Percentiles rank a stretch among this genome's conserved stretches.
phyloP scores from a whole-genome alignment of 1,139 yeast species.

The Lodderomyces pseudojiufengensis region DNA sequence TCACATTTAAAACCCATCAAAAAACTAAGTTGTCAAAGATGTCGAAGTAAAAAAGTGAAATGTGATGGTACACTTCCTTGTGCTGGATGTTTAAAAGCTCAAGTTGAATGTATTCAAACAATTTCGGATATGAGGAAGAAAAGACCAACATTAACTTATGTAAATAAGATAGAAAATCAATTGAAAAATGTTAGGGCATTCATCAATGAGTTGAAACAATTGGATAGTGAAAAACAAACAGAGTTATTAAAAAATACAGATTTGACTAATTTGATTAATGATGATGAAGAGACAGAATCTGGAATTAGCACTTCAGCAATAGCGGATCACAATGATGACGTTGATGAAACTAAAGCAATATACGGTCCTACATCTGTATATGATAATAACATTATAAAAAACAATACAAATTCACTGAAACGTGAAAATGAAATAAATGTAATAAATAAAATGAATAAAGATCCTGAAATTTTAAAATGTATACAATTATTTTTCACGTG shows the following conservation, averaged over 20 bases:
- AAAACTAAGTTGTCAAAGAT: constrained; percentile 40
- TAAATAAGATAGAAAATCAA: constrained; percentile 32
- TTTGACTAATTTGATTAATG: constrained; percentile 14
- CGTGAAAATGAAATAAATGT: constrained; percentile 20
- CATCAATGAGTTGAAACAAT: constrained; percentile 22
- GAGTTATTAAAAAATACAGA: constrained; percentile 20
- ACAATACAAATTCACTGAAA: constrained; percentile 16
- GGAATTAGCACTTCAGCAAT: not conserved
- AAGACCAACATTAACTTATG: constrained; percentile 50
- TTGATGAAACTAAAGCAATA: constrained; percentile 27
- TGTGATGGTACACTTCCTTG: constrained; percentile 53
- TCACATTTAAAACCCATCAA: constrained; percentile 4
- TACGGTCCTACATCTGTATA: constrained; percentile 54
- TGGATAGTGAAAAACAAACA: constrained; percentile 20
- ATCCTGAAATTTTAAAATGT: constrained; percentile 45
- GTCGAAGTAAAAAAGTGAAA: constrained; percentile 51
- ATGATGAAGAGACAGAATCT: not conserved
- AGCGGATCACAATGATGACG: constrained; percentile 14
- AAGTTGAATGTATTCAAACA: constrained; percentile 47
- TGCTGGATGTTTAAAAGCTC: constrained; percentile 41
- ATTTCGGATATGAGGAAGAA: constrained; percentile 51
- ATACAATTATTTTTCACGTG: constrained; percentile 57
- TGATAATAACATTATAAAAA: constrained; percentile 30
- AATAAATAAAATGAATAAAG: constrained; percentile 25
- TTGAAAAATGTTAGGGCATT: constrained; percentile 23